Conservation (phyloP, 257 asterid species). For the Vinca minor region DNA sequence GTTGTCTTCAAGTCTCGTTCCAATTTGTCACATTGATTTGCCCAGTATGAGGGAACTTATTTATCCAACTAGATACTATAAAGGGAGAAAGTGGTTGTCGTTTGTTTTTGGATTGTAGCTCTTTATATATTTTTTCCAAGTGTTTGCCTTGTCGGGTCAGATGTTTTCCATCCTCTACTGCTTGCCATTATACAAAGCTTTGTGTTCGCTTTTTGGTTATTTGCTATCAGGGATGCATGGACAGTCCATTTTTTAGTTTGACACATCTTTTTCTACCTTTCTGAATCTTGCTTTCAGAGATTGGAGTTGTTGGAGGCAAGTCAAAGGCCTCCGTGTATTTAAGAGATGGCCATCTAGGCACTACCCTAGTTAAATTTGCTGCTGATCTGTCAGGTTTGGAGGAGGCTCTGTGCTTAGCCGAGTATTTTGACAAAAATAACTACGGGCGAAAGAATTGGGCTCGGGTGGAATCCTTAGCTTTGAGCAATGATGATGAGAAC, state of each 20-base stretch:
- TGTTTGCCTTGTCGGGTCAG: no score
- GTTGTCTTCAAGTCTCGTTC: no score
- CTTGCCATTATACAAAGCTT: no score
- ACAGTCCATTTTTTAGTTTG: no score
- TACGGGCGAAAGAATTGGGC: conserved; percentile 68
- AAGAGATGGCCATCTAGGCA: conserved; percentile 80
- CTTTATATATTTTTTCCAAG: neutral
- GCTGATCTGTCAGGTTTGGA: conserved; percentile 54
- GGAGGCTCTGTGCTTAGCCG: conserved; percentile 65
- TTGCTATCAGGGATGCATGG: no score
- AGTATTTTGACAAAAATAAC: conserved; percentile 54
- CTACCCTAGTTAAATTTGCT: conserved; percentile 59
- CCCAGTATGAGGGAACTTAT: no score
- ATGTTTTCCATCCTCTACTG: no score
- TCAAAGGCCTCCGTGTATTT: conserved; percentile 65
- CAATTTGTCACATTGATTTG: no score
- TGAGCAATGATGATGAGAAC: conserved; percentile 59
- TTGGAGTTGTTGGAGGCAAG: conserved; percentile 71
- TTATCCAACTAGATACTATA: no score
- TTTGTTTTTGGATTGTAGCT: neutral
- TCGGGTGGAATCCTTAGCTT: conserved; percentile 38
- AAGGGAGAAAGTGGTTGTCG: no score
- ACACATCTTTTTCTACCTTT: conserved; percentile 4
- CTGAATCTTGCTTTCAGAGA: conserved; percentile 44
- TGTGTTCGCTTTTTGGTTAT: neutral